Percentiles rank a stretch among this genome's conserved stretches.
These are phyloP conservation scores for Colletotrichum eleusines DNA, from an alignment of 2,329 filamentous ascomycete genomes.

Conservation along the genomic window DNA sequence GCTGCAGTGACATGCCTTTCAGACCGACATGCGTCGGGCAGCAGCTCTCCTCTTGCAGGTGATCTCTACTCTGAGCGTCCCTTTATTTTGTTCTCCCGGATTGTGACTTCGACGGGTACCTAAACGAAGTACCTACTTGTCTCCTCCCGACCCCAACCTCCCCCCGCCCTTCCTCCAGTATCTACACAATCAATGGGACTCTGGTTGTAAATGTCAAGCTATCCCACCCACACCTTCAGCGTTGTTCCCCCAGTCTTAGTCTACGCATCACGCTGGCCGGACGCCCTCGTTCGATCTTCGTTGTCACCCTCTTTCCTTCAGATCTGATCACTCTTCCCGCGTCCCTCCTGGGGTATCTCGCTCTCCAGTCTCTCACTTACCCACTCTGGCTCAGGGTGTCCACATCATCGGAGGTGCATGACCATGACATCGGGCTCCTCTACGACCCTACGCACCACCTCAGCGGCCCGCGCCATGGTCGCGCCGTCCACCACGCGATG, in stretches of 20 bases:
- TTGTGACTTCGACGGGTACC: not conserved
- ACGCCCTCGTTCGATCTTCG: not conserved
- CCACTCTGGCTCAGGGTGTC: not conserved
- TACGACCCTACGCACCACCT: conserved; percentile 80
- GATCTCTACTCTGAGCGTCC: conserved; percentile 23
- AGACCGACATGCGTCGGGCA: conserved; percentile 35
- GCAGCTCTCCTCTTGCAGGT: conserved; percentile 21
- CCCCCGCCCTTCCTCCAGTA: not conserved
- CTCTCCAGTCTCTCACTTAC: not conserved
- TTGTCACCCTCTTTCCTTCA: not conserved
- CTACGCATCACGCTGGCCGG: conserved; percentile 20
- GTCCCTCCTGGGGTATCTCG: conserved; percentile 4
- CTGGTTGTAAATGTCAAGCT: conserved; percentile 11
- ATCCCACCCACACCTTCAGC: not conserved
- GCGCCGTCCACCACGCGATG: conserved; percentile 95
- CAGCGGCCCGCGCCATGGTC: conserved; percentile 91
- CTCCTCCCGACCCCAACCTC: not conserved
- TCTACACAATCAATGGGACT: conserved; percentile 22
- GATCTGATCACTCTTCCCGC: not conserved
- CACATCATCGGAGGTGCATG: conserved; percentile 75
- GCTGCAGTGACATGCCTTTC: conserved; percentile 15
- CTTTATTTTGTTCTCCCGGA: conserved; percentile 6
- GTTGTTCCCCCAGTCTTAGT: not conserved
- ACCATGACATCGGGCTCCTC: conserved; percentile 92
- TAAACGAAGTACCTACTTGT: not conserved